These are phyloP conservation scores for Penicillium malachiteum DNA, from an alignment of 495 filamentous ascomycete species.

Conservation along the genomic window DNA sequence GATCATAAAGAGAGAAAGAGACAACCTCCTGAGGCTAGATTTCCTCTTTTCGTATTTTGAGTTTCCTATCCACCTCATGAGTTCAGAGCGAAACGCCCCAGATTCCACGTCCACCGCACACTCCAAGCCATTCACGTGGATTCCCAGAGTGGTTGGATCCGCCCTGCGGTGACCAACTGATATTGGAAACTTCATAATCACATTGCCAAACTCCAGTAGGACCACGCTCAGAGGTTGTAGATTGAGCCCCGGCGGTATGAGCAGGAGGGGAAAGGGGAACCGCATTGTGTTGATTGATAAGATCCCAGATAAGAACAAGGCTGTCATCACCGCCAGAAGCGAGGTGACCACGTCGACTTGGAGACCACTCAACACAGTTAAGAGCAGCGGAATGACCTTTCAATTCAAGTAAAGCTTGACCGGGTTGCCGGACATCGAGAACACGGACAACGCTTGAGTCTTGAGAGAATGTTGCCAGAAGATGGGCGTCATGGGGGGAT, in stretches of 20 bases:
- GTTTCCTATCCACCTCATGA: background rate
- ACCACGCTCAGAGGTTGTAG: constrained; percentile 49
- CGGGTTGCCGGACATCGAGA: constrained; percentile 94
- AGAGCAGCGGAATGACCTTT: constrained; percentile 85
- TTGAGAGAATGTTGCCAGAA: constrained; percentile 93
- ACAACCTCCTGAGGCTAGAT: background rate
- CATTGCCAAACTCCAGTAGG: constrained; percentile 89
- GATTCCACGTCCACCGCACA: constrained; percentile 85
- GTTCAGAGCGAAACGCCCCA: constrained; percentile 76
- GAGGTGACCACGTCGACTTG: constrained; percentile 77
- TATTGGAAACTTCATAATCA: constrained; percentile 93
- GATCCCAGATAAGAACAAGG: constrained; percentile 89
- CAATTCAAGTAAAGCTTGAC: constrained; percentile 90
- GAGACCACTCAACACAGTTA: constrained; percentile 95
- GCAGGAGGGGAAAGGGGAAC: constrained; percentile 39
- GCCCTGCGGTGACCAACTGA: constrained; percentile 89
- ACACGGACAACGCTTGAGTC: constrained; percentile 93
- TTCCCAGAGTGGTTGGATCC: constrained; percentile 58
- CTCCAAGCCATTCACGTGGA: constrained; percentile 89
- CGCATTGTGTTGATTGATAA: constrained; percentile 66
- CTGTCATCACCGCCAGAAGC: constrained; percentile 92
- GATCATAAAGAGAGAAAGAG: background rate
- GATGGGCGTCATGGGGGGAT: constrained; percentile 92
- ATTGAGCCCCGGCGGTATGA: constrained; percentile 34
- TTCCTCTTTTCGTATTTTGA: background rate